These are phyloP conservation scores for Rhododendron vialii DNA, from an alignment of 148 eudicot species.

Conservation along the genomic window DNA sequence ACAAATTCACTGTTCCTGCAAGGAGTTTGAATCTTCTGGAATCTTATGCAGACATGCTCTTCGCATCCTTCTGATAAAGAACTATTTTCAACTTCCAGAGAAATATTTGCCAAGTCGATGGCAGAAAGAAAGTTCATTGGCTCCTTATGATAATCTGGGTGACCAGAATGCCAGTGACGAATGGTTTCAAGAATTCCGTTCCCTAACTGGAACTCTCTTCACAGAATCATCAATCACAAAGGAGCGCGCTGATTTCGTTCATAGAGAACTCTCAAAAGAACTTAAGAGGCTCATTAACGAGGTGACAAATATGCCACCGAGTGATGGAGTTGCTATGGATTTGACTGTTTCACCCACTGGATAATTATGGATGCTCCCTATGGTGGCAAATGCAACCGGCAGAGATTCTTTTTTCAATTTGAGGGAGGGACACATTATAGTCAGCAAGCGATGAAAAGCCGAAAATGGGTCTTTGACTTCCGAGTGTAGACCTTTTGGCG, in stretches of 20 bases:
- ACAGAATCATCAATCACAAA: conserved; percentile 31
- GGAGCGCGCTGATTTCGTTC: conserved; percentile 28
- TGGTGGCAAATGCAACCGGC: conserved; percentile 2
- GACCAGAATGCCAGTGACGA: conserved; percentile 15
- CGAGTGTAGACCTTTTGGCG: not conserved
- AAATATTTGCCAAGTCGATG: conserved; percentile 24
- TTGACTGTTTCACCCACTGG: conserved; percentile 11
- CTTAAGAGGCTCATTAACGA: conserved; percentile 27
- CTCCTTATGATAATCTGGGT: conserved; percentile 18
- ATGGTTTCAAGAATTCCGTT: conserved; percentile 29
- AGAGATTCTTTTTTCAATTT: not conserved
- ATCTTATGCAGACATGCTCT: conserved; percentile 36
- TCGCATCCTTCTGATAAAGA: conserved; percentile 27
- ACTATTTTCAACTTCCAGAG: conserved; percentile 35
- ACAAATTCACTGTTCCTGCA: conserved; percentile 38
- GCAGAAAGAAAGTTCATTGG: conserved; percentile 8
- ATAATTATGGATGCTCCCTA: not conserved
- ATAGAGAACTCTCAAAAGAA: conserved; percentile 27
- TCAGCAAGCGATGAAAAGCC: not conserved
- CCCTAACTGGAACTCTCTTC: conserved; percentile 29
- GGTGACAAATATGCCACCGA: conserved; percentile 35
- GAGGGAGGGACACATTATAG: not conserved
- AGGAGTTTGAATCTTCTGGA: conserved; percentile 41
- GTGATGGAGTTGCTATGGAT: conserved; percentile 20
- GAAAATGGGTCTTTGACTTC: not conserved